Conservation (phyloP, 1,139 yeast species). For the Candida tropicalis region DNA sequence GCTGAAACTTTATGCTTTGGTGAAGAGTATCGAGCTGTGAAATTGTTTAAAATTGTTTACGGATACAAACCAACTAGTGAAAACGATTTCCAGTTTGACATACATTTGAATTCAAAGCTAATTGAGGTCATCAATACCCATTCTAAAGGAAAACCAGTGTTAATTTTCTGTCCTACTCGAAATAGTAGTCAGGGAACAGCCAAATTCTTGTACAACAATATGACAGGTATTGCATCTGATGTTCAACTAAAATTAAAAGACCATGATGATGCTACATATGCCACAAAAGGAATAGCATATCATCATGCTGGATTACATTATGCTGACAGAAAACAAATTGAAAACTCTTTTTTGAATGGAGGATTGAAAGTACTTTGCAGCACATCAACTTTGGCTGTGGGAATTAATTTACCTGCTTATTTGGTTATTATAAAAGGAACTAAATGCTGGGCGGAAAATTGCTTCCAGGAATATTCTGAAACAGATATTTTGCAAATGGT, state of each 20-base stretch:
- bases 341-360: conserved; percentile 46
- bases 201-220: conserved; percentile 28
- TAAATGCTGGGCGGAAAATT: conserved; percentile 48
- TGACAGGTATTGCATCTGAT: neutral
- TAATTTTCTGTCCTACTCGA: conserved; percentile 58
- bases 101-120: conserved; percentile 39
- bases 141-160: conserved; percentile 42
- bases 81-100: conserved; percentile 50
- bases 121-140: conserved; percentile 36
- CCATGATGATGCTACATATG: conserved; percentile 28
- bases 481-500: conserved; percentile 63
- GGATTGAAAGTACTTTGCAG: conserved; percentile 48
- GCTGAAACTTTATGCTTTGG: conserved; percentile 43
- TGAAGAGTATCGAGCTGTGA: conserved; percentile 50
- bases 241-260: conserved; percentile 21
- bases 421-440: conserved; percentile 63
- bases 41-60: conserved; percentile 40
- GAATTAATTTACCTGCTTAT: conserved; percentile 64
- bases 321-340: conserved; percentile 48
- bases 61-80: conserved; percentile 38
- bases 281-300: conserved; percentile 45
- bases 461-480: conserved; percentile 55
- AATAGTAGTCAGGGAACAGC: conserved; percentile 51
- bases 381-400: conserved; percentile 64
- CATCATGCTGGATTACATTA: conserved; percentile 61